A percentile compares a stretch with the other conserved stretches of the same genome.
Evolutionary conservation across 176 grass and related monocot species (phyloP).

Genomic region (Pontederia paniculata): DNA sequence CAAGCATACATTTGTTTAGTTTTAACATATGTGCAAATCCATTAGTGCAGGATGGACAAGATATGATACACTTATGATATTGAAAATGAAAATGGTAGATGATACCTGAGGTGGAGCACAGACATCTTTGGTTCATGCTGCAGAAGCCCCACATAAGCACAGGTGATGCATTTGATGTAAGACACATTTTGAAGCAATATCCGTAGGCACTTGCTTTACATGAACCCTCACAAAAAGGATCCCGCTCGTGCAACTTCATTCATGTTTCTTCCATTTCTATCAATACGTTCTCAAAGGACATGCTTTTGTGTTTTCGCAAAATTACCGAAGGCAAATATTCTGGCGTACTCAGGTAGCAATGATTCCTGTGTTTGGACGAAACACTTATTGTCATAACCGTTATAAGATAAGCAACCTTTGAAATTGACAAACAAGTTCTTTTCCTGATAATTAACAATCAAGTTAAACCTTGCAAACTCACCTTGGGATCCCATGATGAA

Average conservation of each 20-base stretch:
- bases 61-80: too few species aligned
- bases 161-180: background rate
- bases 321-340: conserved; percentile 96
- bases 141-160: conserved; percentile 19
- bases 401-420: background rate
- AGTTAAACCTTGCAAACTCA: conserved; percentile 10
- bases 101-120: conserved; percentile 90
- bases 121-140: conserved; percentile 95
- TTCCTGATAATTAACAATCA: background rate
- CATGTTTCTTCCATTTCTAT: conserved; percentile 9
- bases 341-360: conserved; percentile 66
- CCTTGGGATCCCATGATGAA: conserved; percentile 94
- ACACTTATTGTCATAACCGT: conserved; percentile 1
- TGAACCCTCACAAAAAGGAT: too few species aligned
- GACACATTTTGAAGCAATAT: too few species aligned
- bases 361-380: conserved; percentile 64
- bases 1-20: too few species aligned
- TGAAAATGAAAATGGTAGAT: background rate
- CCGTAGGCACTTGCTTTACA: too few species aligned
- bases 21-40: too few species aligned
- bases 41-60: too few species aligned
- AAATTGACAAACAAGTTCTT: background rate
- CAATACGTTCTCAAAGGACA: conserved; percentile 42
- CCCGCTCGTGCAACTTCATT: too few species aligned
- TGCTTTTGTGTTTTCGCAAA: conserved; percentile 76